Evolutionary conservation across 2,329 filamentous ascomycete species (phyloP).

Genomic region (Fonsecaea pedrosoi): DNA sequence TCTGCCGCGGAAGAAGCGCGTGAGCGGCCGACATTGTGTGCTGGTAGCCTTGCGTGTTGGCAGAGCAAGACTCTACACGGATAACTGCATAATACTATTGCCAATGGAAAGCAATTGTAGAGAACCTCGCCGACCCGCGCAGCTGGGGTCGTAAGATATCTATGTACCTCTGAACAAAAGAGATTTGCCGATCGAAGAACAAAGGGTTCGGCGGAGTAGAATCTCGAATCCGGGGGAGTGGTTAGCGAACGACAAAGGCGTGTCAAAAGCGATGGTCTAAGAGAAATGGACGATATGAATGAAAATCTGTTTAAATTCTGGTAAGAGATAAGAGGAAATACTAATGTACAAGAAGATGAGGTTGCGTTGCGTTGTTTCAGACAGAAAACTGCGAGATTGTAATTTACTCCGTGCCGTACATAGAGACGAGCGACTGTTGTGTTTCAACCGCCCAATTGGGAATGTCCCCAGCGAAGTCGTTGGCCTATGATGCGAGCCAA

Average conservation of each 20-base stretch:
- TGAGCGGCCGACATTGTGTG: conserved; percentile 31
- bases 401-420: conserved; percentile 1
- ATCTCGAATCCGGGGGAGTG: background rate
- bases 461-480: background rate
- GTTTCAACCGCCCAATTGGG: conserved; percentile 4
- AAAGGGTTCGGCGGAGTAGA: conserved; percentile 16
- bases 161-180: conserved; percentile 14
- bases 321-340: conserved; percentile 8
- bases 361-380: conserved; percentile 6
- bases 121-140: background rate
- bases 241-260: conserved; percentile 20
- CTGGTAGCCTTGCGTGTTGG: conserved; percentile 5
- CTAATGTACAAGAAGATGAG: conserved; percentile 15
- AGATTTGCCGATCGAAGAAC: conserved; percentile 7
- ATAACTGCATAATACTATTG: conserved; percentile 8
- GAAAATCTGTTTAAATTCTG: background rate
- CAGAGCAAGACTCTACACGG: conserved; percentile 14
- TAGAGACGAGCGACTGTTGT: background rate
- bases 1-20: conserved; percentile 28
- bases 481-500: conserved; percentile 19
- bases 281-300: background rate
- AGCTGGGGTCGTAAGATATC: background rate
- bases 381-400: conserved; percentile 1
- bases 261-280: conserved; percentile 4
- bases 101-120: background rate